phyloP scores from a whole-genome alignment of 768 basidiomycete species.

The Artomyces pyxidatus region DNA sequence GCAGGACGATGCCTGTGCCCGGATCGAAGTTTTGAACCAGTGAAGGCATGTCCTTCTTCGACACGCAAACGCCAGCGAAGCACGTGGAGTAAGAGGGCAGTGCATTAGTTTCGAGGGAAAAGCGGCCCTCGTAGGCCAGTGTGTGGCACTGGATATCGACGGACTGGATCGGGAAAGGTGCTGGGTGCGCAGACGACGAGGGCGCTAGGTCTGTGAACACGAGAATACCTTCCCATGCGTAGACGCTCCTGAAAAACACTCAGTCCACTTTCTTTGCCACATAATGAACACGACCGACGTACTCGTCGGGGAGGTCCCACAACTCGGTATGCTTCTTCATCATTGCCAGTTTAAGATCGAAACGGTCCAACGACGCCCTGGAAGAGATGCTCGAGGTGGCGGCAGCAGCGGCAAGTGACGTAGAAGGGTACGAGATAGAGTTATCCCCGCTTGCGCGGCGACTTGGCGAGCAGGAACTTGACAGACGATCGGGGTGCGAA shows the following conservation, averaged over 20 bases:
- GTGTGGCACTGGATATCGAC: slow-evolving; percentile 12
- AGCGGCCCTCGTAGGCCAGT: slow-evolving; percentile 16
- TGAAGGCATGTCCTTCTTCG: neutral
- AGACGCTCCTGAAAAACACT: slow-evolving; percentile 1
- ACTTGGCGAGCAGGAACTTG: neutral
- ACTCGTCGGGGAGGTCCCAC: slow-evolving; percentile 15
- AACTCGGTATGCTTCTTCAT: slow-evolving; percentile 12
- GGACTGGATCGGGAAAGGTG: slow-evolving; percentile 5
- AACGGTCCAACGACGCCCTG: slow-evolving; percentile 9
- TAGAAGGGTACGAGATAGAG: neutral
- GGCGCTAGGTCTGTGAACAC: slow-evolving; percentile 11
- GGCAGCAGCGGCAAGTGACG: neutral
- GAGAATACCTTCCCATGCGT: slow-evolving; percentile 12
- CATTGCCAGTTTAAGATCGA: slow-evolving; percentile 11
- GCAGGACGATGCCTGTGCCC: slow-evolving; percentile 12
- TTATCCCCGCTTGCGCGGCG: neutral
- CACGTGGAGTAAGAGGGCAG: slow-evolving; percentile 8
- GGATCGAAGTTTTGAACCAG: slow-evolving; percentile 1
- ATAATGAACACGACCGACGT: neutral
- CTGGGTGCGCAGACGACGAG: neutral
- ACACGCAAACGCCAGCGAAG: slow-evolving; percentile 4
- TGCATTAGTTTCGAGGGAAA: slow-evolving; percentile 14
- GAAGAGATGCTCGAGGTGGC: neutral
- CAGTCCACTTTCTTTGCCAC: neutral
- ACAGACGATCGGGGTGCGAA: neutral